Base-by-base conservation (phyloP, 23 red algal species). In the Gracilaria gracilis region DNA sequence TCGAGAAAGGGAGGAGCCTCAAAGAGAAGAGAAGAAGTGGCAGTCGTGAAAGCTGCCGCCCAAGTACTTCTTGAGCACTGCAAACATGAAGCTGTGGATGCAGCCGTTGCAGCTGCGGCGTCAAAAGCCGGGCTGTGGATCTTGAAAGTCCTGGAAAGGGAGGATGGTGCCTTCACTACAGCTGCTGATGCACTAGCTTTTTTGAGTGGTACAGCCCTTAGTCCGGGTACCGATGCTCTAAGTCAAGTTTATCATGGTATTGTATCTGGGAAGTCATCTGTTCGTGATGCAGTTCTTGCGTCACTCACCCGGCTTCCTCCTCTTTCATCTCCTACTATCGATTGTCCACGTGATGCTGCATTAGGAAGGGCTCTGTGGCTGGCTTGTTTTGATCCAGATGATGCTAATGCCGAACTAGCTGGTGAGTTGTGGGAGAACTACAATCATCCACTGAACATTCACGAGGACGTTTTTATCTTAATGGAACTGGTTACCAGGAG, bases 361-460 rank as follows among this genome's bases (percentile, higher is more conserved):
- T 79, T 98, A 24, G 83, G 84, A 67, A 87, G 96, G 47, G 67
- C 78, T 15, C 76, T 98, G 64, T 98, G 91, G 91, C 44, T 98
- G 12, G 77, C 61, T 24, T 42, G 51, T 16, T 91, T 93, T 82
- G 96, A 98, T 74, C 69, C 84, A 21, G 96, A 98, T 29, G 81
- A 91, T 28, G 82, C 74, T 3, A 93, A 93, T 49, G 82, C 92
- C 0, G 61, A 79, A 57, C 21, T 84, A 24, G 86, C 92, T 33
- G 37, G 86, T 54, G 83, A 90, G 38, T 75, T 98, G 1, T 98
- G 88, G 88, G 61, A 88, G 55, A 75, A 69, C 36, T 98, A 98
- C 84, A 65, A 71, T 44, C 92, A 94, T 47, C 88, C 88, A 2
- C 48, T 95, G 34, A 66, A 55, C 49, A 59, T 89, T 32, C 81